phyloP scores from a whole-genome alignment of 2,329 filamentous ascomycete species.

The Fusarium protoensiforme region DNA sequence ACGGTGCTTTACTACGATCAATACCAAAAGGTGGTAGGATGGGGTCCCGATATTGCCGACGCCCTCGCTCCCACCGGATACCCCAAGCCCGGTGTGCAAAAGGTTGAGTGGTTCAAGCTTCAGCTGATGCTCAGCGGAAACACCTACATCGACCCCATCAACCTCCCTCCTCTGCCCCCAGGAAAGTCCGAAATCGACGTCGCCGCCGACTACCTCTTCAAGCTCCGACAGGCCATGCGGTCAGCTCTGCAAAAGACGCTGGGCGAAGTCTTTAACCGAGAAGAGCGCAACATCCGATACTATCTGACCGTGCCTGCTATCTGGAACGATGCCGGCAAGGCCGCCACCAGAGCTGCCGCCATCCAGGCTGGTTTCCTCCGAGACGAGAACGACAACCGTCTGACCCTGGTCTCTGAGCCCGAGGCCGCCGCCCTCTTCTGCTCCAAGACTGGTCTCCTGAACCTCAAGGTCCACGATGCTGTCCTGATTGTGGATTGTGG shows the following conservation, averaged over 20 bases:
- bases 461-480: constrained; percentile 98
- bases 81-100: constrained; percentile 96
- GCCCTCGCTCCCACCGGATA: constrained; percentile 96
- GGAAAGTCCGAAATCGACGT: constrained; percentile 99
- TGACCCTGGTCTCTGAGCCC: constrained; percentile 95
- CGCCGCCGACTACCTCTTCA: constrained; percentile 98
- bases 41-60: constrained; percentile 98
- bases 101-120: constrained; percentile 99
- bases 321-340: constrained; percentile 99
- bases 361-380: constrained; percentile 97
- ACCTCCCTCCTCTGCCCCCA: constrained; percentile 94
- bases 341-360: constrained; percentile 92
- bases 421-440: constrained; percentile 98
- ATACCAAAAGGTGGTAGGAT: constrained; percentile 99
- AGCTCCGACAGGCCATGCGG: constrained; percentile 96
- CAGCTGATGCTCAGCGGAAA: constrained; percentile 99
- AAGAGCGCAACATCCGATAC: constrained; percentile 97
- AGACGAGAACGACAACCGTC: constrained; percentile 96
- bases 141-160: constrained; percentile 99
- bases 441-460: constrained; percentile 94
- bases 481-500: constrained; percentile 98
- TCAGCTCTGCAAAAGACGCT: constrained; percentile 95
- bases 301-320: constrained; percentile 99
- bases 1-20: constrained; percentile 99
- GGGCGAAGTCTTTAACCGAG: constrained; percentile 96